Conservation (phyloP, 805 yeast genomes). For the Yarrowia hollandica region DNA sequence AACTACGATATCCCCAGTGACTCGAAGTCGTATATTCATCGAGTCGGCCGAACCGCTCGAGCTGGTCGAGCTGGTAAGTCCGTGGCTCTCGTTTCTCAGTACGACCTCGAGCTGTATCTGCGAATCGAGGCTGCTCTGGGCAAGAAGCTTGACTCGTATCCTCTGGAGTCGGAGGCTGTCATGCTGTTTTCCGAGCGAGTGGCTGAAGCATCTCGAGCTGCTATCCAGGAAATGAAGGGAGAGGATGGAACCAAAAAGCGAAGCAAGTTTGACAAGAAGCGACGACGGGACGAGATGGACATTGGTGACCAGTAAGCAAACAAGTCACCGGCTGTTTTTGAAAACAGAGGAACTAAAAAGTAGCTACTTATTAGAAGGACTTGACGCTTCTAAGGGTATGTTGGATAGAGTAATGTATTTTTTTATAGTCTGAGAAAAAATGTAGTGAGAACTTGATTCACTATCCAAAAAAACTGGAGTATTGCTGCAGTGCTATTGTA, state of each 20-base stretch:
- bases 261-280: slow-evolving; percentile 44
- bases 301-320: slow-evolving; percentile 43
- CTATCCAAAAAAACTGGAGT: too few species aligned
- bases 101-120: slow-evolving; percentile 83
- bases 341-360: too few species aligned
- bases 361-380: too few species aligned
- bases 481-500: too few species aligned
- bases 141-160: slow-evolving; percentile 80
- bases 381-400: too few species aligned
- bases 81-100: slow-evolving; percentile 84
- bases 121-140: slow-evolving; percentile 82
- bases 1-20: slow-evolving; percentile 95
- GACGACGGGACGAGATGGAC: slow-evolving; percentile 50
- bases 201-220: slow-evolving; percentile 88
- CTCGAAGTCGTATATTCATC: slow-evolving; percentile 92
- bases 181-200: slow-evolving; percentile 79
- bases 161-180: slow-evolving; percentile 74
- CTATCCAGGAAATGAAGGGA: slow-evolving; percentile 75
- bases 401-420: too few species aligned
- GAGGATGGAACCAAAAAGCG: slow-evolving; percentile 48
- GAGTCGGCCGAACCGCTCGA: slow-evolving; percentile 99
- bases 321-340: too few species aligned
- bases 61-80: slow-evolving; percentile 91
- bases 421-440: too few species aligned
- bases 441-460: too few species aligned